Evolutionary conservation across 208 protist species (phyloP), one percentile per base, ranked within the genome.

Genomic region (Leishmania gerbilli): DNA sequence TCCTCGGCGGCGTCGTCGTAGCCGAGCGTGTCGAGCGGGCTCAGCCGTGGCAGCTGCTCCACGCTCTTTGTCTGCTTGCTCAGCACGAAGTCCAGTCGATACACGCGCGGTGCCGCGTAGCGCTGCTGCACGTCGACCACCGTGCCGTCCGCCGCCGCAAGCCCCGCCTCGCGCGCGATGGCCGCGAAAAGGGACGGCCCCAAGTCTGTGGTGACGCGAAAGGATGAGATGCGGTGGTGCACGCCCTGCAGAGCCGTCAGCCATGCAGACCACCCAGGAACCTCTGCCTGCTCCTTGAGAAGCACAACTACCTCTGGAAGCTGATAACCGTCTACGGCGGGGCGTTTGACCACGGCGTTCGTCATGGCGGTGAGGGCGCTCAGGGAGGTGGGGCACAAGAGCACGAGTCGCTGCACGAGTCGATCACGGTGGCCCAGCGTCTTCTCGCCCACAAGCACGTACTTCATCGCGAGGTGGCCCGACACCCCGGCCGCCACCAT

Each of bases 71-170:
- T 95, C 74, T 86, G 85, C 47, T 89, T 91, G 71, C 87, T 94
- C 8, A 96, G 83, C 27, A 95, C 84, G 85, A 97, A 95, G 82
- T 94, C 92, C 55, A 97, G 90, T 42, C 90, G 89, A 84, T 92
- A 97, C 34, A 96, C 88, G 8, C 88, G 89, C 27, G 91, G 90
- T 5, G 53, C 76, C 27, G 78, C 74, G 74, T 88, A 90, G 42
- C 89, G 93, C 37, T 81, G 83, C 47, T 84, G 75, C 24, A 82
- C 60, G 53, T 94, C 90, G 17, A 91, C 85, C 11, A 67, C 74
- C 17, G 91, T 89, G 74, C 91, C 92, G 74, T 95, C 92, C 17
- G 91, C 72, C 37, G 45, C 60, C 40, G 82, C 68, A 40, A 80
- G 51, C 5, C 74, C 71, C 19, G 87, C 87, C 67, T 86, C 87